Evolutionary conservation across 148 eudicot species (phyloP).

Genomic region (Rhododendron kiyosumense): DNA sequence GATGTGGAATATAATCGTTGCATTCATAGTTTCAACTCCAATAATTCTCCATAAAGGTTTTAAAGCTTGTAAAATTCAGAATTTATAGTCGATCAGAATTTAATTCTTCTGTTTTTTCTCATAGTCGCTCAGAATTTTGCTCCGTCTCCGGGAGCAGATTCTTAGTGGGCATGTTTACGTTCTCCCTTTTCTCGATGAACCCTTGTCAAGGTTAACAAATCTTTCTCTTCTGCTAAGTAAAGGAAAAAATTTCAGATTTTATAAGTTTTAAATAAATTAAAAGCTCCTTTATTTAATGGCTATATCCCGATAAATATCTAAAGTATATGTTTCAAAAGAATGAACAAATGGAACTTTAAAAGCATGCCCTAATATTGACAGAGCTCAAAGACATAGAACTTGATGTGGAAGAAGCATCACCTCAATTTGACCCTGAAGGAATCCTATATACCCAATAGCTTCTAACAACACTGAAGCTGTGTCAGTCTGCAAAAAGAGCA

Average conservation of each 20-base stretch:
- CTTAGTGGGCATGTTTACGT: too few species aligned
- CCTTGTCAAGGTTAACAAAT: too few species aligned
- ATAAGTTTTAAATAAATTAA: too few species aligned
- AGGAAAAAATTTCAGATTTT: too few species aligned
- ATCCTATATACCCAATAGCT: conserved; percentile 85
- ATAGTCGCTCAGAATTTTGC: too few species aligned
- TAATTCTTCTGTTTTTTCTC: too few species aligned
- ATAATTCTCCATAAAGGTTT: neutral
- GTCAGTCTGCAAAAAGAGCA: conserved; percentile 78
- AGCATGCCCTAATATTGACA: neutral
- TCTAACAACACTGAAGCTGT: conserved; percentile 89
- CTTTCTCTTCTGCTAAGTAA: too few species aligned
- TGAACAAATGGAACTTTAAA: conserved; percentile 7
- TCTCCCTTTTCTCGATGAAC: too few species aligned
- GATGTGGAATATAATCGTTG: neutral
- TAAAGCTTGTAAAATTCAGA: neutral
- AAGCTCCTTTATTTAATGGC: neutral
- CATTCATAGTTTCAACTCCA: neutral
- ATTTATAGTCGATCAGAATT: too few species aligned
- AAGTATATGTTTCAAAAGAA: conserved; percentile 24
- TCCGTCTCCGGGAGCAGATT: too few species aligned
- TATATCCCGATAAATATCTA: neutral
- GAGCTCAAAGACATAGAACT: neutral
- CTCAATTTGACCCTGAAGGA: conserved; percentile 87
- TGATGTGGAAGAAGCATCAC: conserved; percentile 36